Evolutionary conservation across 306 rosid genomes (phyloP).

Genomic region (Dryas alaskensis): DNA sequence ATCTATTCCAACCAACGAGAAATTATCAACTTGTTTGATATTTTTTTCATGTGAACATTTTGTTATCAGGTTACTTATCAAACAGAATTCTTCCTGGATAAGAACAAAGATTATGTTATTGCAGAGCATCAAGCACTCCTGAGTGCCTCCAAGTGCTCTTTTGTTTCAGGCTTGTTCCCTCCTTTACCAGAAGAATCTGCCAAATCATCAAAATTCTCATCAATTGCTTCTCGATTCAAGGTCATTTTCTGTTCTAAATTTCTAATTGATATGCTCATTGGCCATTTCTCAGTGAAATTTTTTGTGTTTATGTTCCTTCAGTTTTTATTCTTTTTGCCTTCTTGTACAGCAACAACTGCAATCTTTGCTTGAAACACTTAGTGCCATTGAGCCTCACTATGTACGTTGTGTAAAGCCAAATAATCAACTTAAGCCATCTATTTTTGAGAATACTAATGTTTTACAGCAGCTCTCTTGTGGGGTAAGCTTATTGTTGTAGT

Average conservation of each 20-base stretch:
- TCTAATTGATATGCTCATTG: conserved; percentile 8
- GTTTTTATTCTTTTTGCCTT: conserved; percentile 19
- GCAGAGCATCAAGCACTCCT: conserved; percentile 89
- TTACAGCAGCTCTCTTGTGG: conserved; percentile 92
- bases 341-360: conserved; percentile 77
- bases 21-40: background rate
- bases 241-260: conserved; percentile 36
- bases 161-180: conserved; percentile 83
- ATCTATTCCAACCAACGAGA: background rate
- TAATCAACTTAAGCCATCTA: conserved; percentile 79
- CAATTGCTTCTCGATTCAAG: conserved; percentile 87
- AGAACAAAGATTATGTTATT: conserved; percentile 94
- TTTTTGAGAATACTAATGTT: conserved; percentile 76
- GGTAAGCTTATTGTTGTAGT: conserved; percentile 47
- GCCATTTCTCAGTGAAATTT: background rate
- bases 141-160: conserved; percentile 71
- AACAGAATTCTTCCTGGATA: conserved; percentile 87
- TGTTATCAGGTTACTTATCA: conserved; percentile 87
- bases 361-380: conserved; percentile 88
- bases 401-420: conserved; percentile 96
- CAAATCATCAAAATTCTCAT: conserved; percentile 89
- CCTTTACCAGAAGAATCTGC: conserved; percentile 80
- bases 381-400: conserved; percentile 92
- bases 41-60: conserved; percentile 4
- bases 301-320: conserved; percentile 6